Evolutionary conservation across 2,329 filamentous ascomycete species (phyloP), one percentile per base, ranked within the genome.

Genomic region (Coleophoma crateriformis): DNA sequence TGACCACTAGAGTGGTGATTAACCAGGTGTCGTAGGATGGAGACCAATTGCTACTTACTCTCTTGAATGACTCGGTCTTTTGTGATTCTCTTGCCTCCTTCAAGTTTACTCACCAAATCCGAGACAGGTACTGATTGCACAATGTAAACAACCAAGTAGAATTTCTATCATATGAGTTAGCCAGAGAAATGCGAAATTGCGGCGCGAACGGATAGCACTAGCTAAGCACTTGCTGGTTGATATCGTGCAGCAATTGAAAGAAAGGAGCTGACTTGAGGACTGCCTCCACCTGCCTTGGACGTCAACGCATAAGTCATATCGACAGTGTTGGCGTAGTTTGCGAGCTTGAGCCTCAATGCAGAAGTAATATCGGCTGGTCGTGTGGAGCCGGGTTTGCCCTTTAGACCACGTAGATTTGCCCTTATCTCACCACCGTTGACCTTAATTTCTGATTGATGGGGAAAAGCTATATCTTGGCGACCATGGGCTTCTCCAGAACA

Each of bases 331-430:
- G 72, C 72, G 63, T 92, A 95, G 40, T 77, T 76, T 15, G 75
- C 63, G 11, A 83, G 79, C 55, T 81, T 84, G 32, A 88, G 79
- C 15, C 85, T 82, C 42, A 97, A 73, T 52, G 82, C 78, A 56
- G 79, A 74, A 7, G 94, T 99, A 54, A 99, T 87, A 68, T 99
- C 94, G 43, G 89, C 90, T 7, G 94, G 94, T 61, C 90, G 84
- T 38, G 94, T 99, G 41, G 94, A 95, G 19, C 94, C 94, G 7
- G 92, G 89, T 67, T 94, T 95, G 67, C 96, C 96, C 70, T 99
- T 99, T 54, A 99, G 70, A 4, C 94, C 94, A 58, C 94, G 87
- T 58, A 95, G 77, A 65, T 97, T 99, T n/a, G 87, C 86, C 67
- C 92, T 94, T 58, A 96, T 79, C 50, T 96, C 90, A 33, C 87